Evolutionary conservation across 768 basidiomycete species (phyloP), one percentile per base, ranked within the genome.

Genomic region (Trametes cinnabarina): DNA sequence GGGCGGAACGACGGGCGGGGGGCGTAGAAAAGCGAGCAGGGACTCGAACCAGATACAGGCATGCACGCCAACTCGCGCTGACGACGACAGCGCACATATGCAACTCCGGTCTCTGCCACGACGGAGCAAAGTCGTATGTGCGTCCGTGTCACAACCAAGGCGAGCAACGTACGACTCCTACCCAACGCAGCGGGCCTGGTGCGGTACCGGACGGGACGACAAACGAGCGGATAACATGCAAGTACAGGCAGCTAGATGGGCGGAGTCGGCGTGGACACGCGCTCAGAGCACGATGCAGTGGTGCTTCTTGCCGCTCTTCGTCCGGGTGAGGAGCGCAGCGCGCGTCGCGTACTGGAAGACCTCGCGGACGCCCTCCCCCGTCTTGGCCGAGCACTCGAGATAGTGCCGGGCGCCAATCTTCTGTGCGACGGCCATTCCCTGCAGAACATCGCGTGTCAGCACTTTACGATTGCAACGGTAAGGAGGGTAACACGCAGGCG

Each of bases 311-410:
- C 69, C 51, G 61, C 66, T 60, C 71, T 74, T 79, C 68, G 73
- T 67, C 71, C 82, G 79, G 74, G 73, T 79, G 60, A 94, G 81
- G 35, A 98, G 84, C 25, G 96, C 95, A 40, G 92, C 88, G 62
- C 94, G 87, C 23, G 96, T 98, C 51, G 97, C 97, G 65, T 90
- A 91, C 77, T 98, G 94, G 86, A 99, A 99, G 43, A 99, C 96
- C 75, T 98, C 95, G 62, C 91, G 87, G 47, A 99, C 96, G 65
- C 96, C 95, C 75, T 98, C 94, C 58, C 95, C 94, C 15, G 93
- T 87, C 81, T 88, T 90, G 72, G 94, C 94, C 52, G 93, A 95
- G 74, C 97, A 99, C 74, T 99, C 97, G 51, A 99, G 86, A 74
- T 98, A 99, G 71, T 93, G 88, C 76, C 86, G 91, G 5, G 97